Base-by-base conservation (phyloP, 129 eudicot genomes). In the Saussurea involucrata region DNA sequence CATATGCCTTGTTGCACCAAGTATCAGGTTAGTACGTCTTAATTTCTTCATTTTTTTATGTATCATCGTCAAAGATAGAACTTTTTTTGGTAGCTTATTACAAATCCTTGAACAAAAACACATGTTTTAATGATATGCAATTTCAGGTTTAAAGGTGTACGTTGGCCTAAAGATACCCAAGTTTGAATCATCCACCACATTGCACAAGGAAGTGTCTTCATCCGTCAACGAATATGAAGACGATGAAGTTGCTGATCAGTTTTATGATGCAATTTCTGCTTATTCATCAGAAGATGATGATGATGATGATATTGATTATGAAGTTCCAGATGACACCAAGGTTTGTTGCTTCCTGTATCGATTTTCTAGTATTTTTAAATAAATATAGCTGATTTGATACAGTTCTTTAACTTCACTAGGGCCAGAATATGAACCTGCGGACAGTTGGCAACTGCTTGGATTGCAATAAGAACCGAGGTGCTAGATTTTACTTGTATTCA, bases 1-100 rank as follows among this genome's bases (percentile, higher is more conserved):
- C 96, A 24, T 83, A 66, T 85, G 96, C 92, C 66, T 76, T 90
- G 73, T 80, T 90, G 84, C 76, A 87, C 82, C 96, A 90, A 84
- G 96, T 90, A 27, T 78, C 92, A 85, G 96, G 96, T 90, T 73
- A 20, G 89, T 87, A 44, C 18, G 24, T 40, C 2, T 9, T 40
- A 27, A 9, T 40, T 12, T 40, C 12, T 1, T 40, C n/a, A n/a
- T 31, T 31, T 4, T 31, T 31, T 31, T 31, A 5, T 31, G 34
- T 4, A 31, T 31, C 34, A 31, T 31, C 34, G 3, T 31, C 34
- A 31, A 31, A 4, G 34, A 31, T 31, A 31, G 34, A 31, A 31
- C 34, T 31, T 31, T 40, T 40, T 40, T 40, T 10, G 49, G 49
- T 40, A 40, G 17, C 49, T 10, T 40, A 10, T 37, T 37, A 37